Percentiles rank a stretch among this genome's conserved stretches.
These are phyloP conservation scores for Phlegmacium glaucopus DNA, from an alignment of 768 basidiomycete genomes.

Conservation along the genomic window DNA sequence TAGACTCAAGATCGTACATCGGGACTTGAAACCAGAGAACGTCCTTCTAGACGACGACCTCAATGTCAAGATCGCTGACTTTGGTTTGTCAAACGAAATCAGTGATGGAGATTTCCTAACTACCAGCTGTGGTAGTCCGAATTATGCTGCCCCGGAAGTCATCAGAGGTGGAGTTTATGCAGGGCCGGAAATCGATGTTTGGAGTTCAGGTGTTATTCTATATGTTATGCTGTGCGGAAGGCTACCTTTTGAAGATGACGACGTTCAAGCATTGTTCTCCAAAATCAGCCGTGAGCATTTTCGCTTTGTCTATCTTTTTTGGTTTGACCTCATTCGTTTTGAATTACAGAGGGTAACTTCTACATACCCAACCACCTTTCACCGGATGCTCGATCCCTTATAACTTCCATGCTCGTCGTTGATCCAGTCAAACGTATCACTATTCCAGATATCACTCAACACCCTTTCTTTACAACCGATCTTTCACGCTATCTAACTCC, in stretches of 20 bases:
- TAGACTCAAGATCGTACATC: slow-evolving; percentile 93
- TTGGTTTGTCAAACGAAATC: slow-evolving; percentile 94
- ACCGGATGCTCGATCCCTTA: slow-evolving; percentile 71
- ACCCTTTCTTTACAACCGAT: slow-evolving; percentile 87
- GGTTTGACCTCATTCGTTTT: slow-evolving; percentile 6
- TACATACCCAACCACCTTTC: slow-evolving; percentile 82
- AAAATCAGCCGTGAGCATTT: slow-evolving; percentile 83
- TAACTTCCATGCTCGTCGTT: slow-evolving; percentile 86
- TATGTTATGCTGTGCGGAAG: slow-evolving; percentile 97
- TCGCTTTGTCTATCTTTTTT: not conserved
- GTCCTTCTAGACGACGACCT: slow-evolving; percentile 80
- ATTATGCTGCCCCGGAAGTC: slow-evolving; percentile 98
- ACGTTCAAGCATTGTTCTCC: slow-evolving; percentile 87
- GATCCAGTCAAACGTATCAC: slow-evolving; percentile 96
- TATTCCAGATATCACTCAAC: slow-evolving; percentile 83
- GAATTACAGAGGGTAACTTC: slow-evolving; percentile 71
- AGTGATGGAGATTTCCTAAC: slow-evolving; percentile 95
- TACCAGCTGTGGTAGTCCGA: slow-evolving; percentile 97
- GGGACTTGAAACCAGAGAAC: slow-evolving; percentile 98
- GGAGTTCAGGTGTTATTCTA: slow-evolving; percentile 98
- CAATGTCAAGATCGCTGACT: slow-evolving; percentile 98
- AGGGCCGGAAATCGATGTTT: slow-evolving; percentile 97
- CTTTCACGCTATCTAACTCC: slow-evolving; percentile 85
- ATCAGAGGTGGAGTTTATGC: slow-evolving; percentile 94
- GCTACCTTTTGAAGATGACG: slow-evolving; percentile 96